phyloP scores from a whole-genome alignment of 352 stramenopile species.

The Globisporangium orthogonon region DNA sequence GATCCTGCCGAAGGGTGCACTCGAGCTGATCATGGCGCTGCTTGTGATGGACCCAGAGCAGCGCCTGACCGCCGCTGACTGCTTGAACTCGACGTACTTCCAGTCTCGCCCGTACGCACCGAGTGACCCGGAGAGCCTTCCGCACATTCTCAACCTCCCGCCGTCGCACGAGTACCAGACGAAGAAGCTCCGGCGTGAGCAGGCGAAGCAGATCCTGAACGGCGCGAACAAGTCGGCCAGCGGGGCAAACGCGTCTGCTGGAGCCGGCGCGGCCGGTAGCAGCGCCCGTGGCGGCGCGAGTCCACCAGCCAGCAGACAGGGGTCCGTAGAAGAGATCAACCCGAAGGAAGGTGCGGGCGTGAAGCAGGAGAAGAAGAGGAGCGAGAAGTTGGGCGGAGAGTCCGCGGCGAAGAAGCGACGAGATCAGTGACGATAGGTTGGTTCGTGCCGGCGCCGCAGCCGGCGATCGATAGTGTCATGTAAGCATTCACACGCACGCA shows the following conservation, averaged over 20 bases:
- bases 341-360: conserved; percentile 18
- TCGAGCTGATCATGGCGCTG: conserved; percentile 92
- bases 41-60: conserved; percentile 94
- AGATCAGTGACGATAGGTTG: conserved; percentile 26
- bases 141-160: conserved; percentile 65
- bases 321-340: conserved; percentile 5
- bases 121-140: conserved; percentile 50
- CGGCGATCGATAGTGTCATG: no score
- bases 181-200: conserved; percentile 85
- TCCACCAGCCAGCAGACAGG: neutral
- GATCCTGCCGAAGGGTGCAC: conserved; percentile 74
- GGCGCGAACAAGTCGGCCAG: conserved; percentile 22
- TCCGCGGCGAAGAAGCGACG: conserved; percentile 50
- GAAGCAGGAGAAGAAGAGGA: conserved; percentile 26
- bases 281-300: neutral
- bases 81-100: conserved; percentile 95
- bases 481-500: neutral
- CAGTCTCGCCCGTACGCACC: conserved; percentile 57
- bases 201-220: conserved; percentile 63
- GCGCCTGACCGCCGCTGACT: conserved; percentile 89
- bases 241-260: conserved; percentile 26
- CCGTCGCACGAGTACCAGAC: conserved; percentile 87
- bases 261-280: conserved; percentile 7
- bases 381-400: conserved; percentile 17
- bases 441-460: neutral